A percentile compares a stretch with the other conserved stretches of the same genome.
These are phyloP conservation scores for Emergomyces africanus DNA, from an alignment of 2,329 filamentous ascomycete species.

Conservation along the genomic window DNA sequence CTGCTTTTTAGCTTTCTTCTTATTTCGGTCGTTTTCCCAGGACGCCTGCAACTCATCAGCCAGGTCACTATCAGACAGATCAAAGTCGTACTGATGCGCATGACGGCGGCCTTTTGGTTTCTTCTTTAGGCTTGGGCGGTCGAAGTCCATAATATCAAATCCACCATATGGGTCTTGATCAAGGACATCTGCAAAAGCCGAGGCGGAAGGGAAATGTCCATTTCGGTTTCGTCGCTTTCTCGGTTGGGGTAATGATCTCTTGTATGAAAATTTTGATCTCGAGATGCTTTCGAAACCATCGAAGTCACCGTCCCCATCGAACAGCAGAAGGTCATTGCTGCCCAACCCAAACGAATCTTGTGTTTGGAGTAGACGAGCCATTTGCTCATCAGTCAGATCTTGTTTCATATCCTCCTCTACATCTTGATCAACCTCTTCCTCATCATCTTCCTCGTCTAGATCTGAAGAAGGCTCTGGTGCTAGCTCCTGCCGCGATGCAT, in stretches of 20 bases:
- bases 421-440: slow-evolving; percentile 21
- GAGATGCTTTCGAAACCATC: not conserved
- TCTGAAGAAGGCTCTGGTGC: slow-evolving; percentile 5
- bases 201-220: slow-evolving; percentile 40
- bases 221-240: slow-evolving; percentile 13
- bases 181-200: slow-evolving; percentile 44
- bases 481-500: not conserved
- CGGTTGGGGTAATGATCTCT: not conserved
- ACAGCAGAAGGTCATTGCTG: slow-evolving; percentile 45
- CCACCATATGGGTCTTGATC: slow-evolving; percentile 52
- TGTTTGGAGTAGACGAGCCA: slow-evolving; percentile 49
- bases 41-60: slow-evolving; percentile 45
- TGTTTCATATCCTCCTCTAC: slow-evolving; percentile 16
- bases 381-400: slow-evolving; percentile 44
- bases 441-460: slow-evolving; percentile 19
- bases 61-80: slow-evolving; percentile 55
- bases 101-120: slow-evolving; percentile 49
- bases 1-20: slow-evolving; percentile 58
- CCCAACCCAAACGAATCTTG: slow-evolving; percentile 52
- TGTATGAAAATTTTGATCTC: not conserved
- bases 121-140: slow-evolving; percentile 53
- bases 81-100: slow-evolving; percentile 37
- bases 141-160: slow-evolving; percentile 78
- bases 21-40: slow-evolving; percentile 56
- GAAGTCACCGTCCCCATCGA: slow-evolving; percentile 24